Conservation (phyloP, 345 rosid species). For the Brassica napus region DNA sequence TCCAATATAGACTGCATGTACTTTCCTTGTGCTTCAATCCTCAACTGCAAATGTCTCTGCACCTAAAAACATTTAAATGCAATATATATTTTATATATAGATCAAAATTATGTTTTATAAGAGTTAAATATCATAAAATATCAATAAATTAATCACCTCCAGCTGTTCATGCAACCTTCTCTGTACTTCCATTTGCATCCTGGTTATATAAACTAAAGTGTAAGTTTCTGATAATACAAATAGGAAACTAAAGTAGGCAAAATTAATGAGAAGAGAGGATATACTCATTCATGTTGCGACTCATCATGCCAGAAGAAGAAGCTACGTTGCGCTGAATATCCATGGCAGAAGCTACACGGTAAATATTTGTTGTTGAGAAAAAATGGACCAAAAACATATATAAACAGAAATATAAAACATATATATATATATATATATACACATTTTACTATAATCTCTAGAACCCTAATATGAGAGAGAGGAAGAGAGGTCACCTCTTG, state of each 20-base stretch:
- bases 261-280: background rate
- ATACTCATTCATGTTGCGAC: conserved; percentile 92
- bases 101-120: background rate
- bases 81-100: background rate
- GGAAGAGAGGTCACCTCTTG: conserved; percentile 45
- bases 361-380: background rate
- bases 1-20: conserved; percentile 96
- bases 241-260: background rate
- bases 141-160: conserved; percentile 60
- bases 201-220: conserved; percentile 54
- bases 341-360: conserved; percentile 58
- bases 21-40: conserved; percentile 99
- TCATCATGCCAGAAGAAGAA: conserved; percentile 87
- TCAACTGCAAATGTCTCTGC: conserved; percentile 89
- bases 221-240: conserved; percentile 42
- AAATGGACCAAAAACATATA: background rate
- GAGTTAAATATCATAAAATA: background rate
- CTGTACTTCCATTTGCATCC: conserved; percentile 99
- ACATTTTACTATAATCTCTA: background rate
- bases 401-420: background rate
- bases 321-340: conserved; percentile 86
- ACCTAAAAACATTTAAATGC: conserved; percentile 51
- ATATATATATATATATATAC: background rate
- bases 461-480: conserved; percentile 41
- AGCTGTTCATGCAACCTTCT: conserved; percentile 96